phyloP scores from a whole-genome alignment of 2,329 filamentous ascomycete genomes.

The Cladophialophora carrionii region DNA sequence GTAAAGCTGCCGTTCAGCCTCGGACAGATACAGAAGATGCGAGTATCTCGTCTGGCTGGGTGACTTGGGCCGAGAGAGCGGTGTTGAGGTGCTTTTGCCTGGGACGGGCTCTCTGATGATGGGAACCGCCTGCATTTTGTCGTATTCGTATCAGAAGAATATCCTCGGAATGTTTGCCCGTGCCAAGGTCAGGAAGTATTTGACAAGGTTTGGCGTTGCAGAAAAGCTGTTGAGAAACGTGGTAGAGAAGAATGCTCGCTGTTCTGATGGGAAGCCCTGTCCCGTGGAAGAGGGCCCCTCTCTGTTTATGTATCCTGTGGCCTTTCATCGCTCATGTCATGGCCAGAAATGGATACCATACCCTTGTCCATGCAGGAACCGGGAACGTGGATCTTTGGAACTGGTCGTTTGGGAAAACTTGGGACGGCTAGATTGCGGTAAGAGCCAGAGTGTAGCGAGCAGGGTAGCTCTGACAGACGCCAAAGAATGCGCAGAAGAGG shows the following conservation, averaged over 20 bases:
- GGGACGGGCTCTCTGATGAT: conserved; percentile 20
- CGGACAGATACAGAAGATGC: conserved; percentile 33
- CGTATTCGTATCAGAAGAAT: conserved; percentile 2
- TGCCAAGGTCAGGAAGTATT: background rate
- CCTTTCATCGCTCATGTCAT: conserved; percentile 6
- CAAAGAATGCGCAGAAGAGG: conserved; percentile 8
- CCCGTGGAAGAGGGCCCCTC: background rate
- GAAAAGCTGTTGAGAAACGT: background rate
- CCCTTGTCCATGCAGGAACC: conserved; percentile 18
- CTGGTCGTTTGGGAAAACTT: conserved; percentile 14
- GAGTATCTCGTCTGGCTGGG: conserved; percentile 26
- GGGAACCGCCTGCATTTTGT: conserved; percentile 14
- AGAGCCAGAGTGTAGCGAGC: conserved; percentile 15
- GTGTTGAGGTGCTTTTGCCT: conserved; percentile 9
- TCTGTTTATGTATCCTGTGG: conserved; percentile 15
- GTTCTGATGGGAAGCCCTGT: background rate
- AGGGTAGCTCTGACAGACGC: conserved; percentile 9
- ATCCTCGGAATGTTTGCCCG: background rate
- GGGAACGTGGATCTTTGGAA: conserved; percentile 7
- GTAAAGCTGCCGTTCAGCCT: conserved; percentile 28
- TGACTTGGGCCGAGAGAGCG: conserved; percentile 20
- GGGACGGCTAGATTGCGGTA: conserved; percentile 21
- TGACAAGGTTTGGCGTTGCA: background rate
- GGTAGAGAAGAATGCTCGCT: background rate
- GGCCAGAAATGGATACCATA: background rate